These are phyloP conservation scores for Cryphonectria nitschkei DNA, from an alignment of 2,329 filamentous ascomycete genomes.

Conservation along the genomic window DNA sequence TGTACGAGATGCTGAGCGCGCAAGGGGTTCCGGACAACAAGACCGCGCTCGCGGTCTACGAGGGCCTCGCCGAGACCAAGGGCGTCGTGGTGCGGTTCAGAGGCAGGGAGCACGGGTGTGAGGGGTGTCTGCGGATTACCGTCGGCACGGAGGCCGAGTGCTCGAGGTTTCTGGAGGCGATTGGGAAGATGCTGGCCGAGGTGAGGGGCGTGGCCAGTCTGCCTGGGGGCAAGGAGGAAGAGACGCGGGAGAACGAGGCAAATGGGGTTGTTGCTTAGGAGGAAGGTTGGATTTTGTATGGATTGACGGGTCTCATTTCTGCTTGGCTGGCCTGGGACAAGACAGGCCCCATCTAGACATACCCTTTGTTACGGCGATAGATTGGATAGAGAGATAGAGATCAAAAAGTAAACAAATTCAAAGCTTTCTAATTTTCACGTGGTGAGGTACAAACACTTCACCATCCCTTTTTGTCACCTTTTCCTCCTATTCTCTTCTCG, in stretches of 20 bases:
- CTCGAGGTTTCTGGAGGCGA: slow-evolving; percentile 72
- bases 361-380: background rate
- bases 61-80: slow-evolving; percentile 79
- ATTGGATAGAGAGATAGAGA: background rate
- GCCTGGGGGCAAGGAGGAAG: slow-evolving; percentile 42
- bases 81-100: slow-evolving; percentile 94
- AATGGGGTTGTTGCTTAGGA: slow-evolving; percentile 42
- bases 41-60: slow-evolving; percentile 79
- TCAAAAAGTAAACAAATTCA: background rate
- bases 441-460: background rate
- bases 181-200: slow-evolving; percentile 56
- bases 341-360: background rate
- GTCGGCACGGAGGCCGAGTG: slow-evolving; percentile 90
- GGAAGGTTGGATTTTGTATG: background rate
- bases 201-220: slow-evolving; percentile 41
- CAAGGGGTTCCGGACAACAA: slow-evolving; percentile 77
- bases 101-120: slow-evolving; percentile 88
- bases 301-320: background rate
- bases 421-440: background rate
- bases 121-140: slow-evolving; percentile 88
- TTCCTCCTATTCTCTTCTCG: background rate
- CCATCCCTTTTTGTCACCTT: background rate
- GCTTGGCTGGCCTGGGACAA: background rate
- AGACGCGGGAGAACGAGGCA: slow-evolving; percentile 41
- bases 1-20: slow-evolving; percentile 82